Percentiles rank a stretch among this genome's conserved stretches.
Conservation (phyloP, 345 rosid genomes). For the Eucalyptus shirleyi region DNA sequence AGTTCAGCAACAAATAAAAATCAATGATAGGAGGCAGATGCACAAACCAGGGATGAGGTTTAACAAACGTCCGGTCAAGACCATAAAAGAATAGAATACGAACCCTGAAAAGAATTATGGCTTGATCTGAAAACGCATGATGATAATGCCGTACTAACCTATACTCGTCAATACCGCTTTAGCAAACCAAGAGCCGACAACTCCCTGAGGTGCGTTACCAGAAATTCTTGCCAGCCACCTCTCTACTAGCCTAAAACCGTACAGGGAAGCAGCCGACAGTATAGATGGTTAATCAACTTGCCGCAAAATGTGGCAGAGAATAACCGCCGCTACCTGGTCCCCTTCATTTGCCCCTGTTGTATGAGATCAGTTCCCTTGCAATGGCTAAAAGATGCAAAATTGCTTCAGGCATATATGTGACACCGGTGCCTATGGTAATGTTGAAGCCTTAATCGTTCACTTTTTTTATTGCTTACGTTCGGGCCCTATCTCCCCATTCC, state of each 20-base stretch:
- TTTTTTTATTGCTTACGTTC: conserved; percentile 39
- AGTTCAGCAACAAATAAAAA: neutral
- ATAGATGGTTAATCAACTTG: neutral
- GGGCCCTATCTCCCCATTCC: conserved; percentile 66
- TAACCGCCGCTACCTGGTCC: conserved; percentile 1
- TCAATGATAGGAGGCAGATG: neutral
- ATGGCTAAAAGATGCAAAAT: conserved; percentile 38
- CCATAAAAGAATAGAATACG: neutral
- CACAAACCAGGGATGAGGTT: neutral
- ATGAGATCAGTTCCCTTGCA: neutral
- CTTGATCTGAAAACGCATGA: conserved; percentile 40
- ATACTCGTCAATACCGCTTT: conserved; percentile 11
- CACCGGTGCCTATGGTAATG: conserved; percentile 70
- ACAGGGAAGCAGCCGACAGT: conserved; percentile 31
- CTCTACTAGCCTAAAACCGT: conserved; percentile 54
- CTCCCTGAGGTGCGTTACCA: conserved; percentile 15
- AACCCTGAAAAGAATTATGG: neutral
- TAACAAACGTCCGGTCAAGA: no score
- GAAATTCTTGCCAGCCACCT: conserved; percentile 28
- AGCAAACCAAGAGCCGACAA: conserved; percentile 39
- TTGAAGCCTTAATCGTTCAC: conserved; percentile 36
- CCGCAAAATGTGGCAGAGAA: conserved; percentile 66
- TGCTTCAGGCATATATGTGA: conserved; percentile 57
- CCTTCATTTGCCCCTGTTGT: neutral
- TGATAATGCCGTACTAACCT: conserved; percentile 41